Conservation (phyloP, 176 grass and related monocot genomes). For the Juncus effusus region DNA sequence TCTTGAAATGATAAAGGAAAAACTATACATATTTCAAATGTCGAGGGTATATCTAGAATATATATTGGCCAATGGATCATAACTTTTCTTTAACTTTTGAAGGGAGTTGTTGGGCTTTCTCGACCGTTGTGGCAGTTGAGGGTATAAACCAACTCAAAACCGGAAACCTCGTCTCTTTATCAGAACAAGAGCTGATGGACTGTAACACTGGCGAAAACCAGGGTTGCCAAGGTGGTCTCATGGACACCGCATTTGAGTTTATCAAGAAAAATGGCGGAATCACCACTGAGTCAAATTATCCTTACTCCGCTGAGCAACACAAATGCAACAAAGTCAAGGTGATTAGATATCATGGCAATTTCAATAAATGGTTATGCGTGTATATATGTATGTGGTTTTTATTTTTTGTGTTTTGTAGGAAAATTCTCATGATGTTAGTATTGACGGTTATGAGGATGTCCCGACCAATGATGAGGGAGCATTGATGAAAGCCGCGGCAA, state of each 20-base stretch:
- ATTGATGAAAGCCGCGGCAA: slow-evolving; percentile 37
- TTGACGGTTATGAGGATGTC: slow-evolving; percentile 37
- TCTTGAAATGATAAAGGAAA: no score
- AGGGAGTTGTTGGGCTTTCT: slow-evolving; percentile 73
- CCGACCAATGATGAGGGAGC: slow-evolving; percentile 30
- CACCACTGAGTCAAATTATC: slow-evolving; percentile 40
- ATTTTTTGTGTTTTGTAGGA: slow-evolving; percentile 10
- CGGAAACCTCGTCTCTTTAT: slow-evolving; percentile 47
- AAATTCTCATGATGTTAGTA: slow-evolving; percentile 33
- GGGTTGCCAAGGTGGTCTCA: slow-evolving; percentile 50
- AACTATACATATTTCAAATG: no score
- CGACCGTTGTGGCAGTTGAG: slow-evolving; percentile 46
- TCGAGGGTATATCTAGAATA: no score
- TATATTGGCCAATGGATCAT: no score
- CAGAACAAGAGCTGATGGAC: slow-evolving; percentile 72
- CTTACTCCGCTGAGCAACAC: slow-evolving; percentile 34
- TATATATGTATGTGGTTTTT: background rate
- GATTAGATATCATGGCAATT: background rate
- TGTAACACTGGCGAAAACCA: slow-evolving; percentile 39
- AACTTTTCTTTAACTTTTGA: slow-evolving; percentile 2
- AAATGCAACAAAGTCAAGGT: slow-evolving; percentile 40
- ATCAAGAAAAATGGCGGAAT: slow-evolving; percentile 54
- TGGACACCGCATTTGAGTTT: slow-evolving; percentile 46
- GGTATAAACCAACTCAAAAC: slow-evolving; percentile 47
- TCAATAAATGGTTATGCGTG: no score